Evolutionary conservation across 805 yeast species (phyloP).

Genomic region (Ogataea salicorniae): DNA sequence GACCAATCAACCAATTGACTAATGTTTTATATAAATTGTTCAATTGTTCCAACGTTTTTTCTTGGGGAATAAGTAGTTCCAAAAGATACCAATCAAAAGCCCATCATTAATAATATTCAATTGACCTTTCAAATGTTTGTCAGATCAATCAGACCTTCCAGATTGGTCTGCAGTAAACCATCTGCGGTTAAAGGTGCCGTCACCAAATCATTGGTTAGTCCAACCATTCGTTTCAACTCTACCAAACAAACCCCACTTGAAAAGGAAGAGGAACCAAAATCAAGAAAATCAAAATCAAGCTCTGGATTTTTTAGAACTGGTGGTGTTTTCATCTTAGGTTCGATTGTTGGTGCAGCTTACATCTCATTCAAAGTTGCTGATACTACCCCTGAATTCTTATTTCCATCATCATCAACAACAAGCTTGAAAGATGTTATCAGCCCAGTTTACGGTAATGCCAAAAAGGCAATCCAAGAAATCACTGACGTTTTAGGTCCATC

Average conservation of each 20-base stretch:
- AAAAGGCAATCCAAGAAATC: slow-evolving; percentile 46
- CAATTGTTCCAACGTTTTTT: too few relatives aligned
- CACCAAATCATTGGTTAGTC: neutral
- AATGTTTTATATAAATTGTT: too few relatives aligned
- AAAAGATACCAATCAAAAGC: too few relatives aligned
- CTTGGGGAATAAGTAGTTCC: too few relatives aligned
- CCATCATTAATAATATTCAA: neutral
- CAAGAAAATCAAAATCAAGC: neutral
- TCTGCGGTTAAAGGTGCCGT: neutral
- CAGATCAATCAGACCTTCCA: neutral
- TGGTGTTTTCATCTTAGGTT: slow-evolving; percentile 19
- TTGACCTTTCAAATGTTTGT: neutral
- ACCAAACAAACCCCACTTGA: neutral
- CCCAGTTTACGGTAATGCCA: slow-evolving; percentile 52
- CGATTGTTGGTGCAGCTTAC: slow-evolving; percentile 22
- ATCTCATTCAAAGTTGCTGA: slow-evolving; percentile 21
- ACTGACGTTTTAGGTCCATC: slow-evolving; percentile 46
- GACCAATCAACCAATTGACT: too few relatives aligned
- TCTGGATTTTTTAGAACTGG: slow-evolving; percentile 11
- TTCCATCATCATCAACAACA: slow-evolving; percentile 41
- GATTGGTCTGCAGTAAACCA: neutral
- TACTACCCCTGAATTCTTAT: slow-evolving; percentile 28
- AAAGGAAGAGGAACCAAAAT: neutral
- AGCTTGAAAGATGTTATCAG: slow-evolving; percentile 39
- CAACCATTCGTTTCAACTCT: neutral